phyloP scores from a whole-genome alignment of 2,329 filamentous ascomycete species.

The Drechmeria coniospora region DNA sequence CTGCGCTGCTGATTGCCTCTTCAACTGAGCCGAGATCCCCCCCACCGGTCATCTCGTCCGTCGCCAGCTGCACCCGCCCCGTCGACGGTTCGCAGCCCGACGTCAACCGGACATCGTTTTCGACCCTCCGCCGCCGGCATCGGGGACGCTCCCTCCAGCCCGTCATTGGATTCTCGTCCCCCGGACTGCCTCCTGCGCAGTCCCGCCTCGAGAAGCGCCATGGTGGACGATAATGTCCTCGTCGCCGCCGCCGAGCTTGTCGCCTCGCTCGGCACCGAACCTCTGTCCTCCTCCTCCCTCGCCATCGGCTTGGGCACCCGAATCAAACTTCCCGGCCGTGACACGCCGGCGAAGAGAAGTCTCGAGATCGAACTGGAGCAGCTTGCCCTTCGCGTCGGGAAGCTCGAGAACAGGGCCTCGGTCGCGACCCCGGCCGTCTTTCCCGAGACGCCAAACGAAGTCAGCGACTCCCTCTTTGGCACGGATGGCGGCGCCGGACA shows the following conservation, averaged over 20 bases:
- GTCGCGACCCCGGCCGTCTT: constrained; percentile 42
- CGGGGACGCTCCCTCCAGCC: too few relatives aligned
- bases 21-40: too few relatives aligned
- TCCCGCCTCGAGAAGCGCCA: constrained; percentile 15
- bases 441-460: constrained; percentile 73
- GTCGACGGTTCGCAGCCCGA: too few relatives aligned
- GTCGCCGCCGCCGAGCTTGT: constrained; percentile 38
- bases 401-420: constrained; percentile 65
- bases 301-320: constrained; percentile 28
- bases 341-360: constrained; percentile 57
- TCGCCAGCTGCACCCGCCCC: too few relatives aligned
- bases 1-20: too few relatives aligned
- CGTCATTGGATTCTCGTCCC: too few relatives aligned
- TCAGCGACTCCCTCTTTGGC: constrained; percentile 46
- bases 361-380: constrained; percentile 75
- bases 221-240: constrained; percentile 41
- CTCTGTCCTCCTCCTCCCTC: constrained; percentile 21
- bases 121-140: too few relatives aligned
- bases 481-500: constrained; percentile 34
- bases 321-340: constrained; percentile 61
- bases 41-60: too few relatives aligned
- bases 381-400: constrained; percentile 61
- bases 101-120: too few relatives aligned
- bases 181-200: constrained; percentile 13
- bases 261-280: constrained; percentile 32